These are phyloP conservation scores for Arthrobotrys megalospora DNA, from an alignment of 2,329 filamentous ascomycete species.

Conservation along the genomic window DNA sequence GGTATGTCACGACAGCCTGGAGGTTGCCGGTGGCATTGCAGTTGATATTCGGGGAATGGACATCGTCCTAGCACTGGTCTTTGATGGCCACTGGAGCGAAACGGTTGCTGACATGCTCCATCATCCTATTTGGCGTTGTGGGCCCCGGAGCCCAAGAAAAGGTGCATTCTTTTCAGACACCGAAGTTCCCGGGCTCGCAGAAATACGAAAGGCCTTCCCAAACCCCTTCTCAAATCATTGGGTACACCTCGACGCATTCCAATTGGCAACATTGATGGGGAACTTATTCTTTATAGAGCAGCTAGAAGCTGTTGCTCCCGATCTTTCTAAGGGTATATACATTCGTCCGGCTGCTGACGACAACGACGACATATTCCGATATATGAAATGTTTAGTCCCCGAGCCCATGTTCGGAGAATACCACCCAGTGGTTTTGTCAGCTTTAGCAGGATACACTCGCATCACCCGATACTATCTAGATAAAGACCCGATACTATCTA, in stretches of 20 bases:
- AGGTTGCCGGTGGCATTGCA: not conserved
- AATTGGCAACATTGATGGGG: constrained; percentile 23
- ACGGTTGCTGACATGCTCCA: not conserved
- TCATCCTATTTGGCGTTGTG: too few relatives aligned
- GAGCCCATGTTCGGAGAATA: not conserved
- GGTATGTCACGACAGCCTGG: not conserved
- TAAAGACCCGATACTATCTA: not conserved
- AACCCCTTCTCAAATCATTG: not conserved
- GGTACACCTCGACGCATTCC: constrained; percentile 10
- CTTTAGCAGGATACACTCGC: not conserved
- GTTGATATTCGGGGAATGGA: constrained; percentile 18
- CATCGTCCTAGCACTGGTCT: not conserved
- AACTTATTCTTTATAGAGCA: not conserved
- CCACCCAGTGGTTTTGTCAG: constrained; percentile 18
- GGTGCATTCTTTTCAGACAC: constrained; percentile 7
- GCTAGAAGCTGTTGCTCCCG: not conserved
- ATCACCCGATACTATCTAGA: constrained; percentile 28
- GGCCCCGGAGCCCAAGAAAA: too few relatives aligned
- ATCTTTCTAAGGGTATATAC: not conserved
- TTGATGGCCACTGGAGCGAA: not conserved
- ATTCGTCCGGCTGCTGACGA: not conserved
- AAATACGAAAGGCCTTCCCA: not conserved
- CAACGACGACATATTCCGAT: not conserved
- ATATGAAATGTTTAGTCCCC: not conserved
- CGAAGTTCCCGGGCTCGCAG: constrained; percentile 20